phyloP scores from a whole-genome alignment of 305 asterid species.

The Rubia balearica region DNA sequence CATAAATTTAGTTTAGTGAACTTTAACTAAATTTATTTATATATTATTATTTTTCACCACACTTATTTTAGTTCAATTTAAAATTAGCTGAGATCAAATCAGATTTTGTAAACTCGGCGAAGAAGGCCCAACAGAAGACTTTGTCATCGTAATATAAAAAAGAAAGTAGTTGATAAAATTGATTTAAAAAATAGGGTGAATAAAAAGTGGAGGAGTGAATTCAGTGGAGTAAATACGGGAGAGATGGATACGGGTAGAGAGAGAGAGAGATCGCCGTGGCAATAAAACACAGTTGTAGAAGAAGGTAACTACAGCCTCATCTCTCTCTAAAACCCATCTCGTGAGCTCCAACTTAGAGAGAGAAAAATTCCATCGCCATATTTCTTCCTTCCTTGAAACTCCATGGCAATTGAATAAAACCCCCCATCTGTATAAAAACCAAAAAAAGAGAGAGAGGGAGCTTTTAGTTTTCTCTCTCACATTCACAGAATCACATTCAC shows the following conservation, averaged over 20 bases:
- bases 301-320: background rate
- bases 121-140: no score
- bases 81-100: no score
- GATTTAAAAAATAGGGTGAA: no score
- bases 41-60: no score
- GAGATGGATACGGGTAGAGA: background rate
- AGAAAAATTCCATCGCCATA: slow-evolving; percentile 1
- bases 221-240: slow-evolving; percentile 11
- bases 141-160: no score
- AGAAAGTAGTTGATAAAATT: no score
- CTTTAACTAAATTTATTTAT: no score
- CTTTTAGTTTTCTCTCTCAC: slow-evolving; percentile 13
- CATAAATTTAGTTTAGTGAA: no score
- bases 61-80: no score
- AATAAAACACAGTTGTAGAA: background rate
- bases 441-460: background rate
- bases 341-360: background rate
- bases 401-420: background rate
- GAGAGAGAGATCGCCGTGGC: background rate
- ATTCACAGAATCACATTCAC: slow-evolving; percentile 16
- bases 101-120: no score
- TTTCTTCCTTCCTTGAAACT: slow-evolving; percentile 13
- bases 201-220: background rate
- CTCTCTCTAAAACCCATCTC: background rate
- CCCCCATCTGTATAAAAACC: background rate